Conservation (phyloP, 129 eudicot species). For the Calendula officinalis region DNA sequence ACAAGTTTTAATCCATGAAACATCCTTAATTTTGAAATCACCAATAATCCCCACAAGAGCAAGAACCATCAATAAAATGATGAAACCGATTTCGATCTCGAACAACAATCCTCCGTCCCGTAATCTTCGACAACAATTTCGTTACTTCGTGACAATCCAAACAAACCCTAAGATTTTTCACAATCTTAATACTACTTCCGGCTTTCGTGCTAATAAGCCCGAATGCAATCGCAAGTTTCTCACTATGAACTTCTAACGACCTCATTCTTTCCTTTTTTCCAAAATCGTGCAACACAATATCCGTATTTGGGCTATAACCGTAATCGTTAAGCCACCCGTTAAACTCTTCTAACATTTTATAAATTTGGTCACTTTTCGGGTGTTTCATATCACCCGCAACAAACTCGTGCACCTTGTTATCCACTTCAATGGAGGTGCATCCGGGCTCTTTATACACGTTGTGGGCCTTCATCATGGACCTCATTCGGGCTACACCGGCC, state of each 20-base stretch:
- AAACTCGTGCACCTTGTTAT: slow-evolving; percentile 71
- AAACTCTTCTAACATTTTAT: slow-evolving; percentile 65
- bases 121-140: slow-evolving; percentile 59
- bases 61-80: slow-evolving; percentile 58
- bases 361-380: slow-evolving; percentile 51
- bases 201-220: slow-evolving; percentile 70
- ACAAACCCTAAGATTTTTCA: slow-evolving; percentile 76
- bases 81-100: slow-evolving; percentile 91
- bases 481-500: slow-evolving; percentile 63
- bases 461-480: slow-evolving; percentile 58
- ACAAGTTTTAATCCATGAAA: neutral
- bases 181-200: slow-evolving; percentile 50
- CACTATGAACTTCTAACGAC: slow-evolving; percentile 70
- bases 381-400: slow-evolving; percentile 75
- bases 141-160: slow-evolving; percentile 67
- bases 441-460: slow-evolving; percentile 78
- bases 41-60: slow-evolving; percentile 93
- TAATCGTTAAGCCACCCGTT: slow-evolving; percentile 40
- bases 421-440: slow-evolving; percentile 77
- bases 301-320: slow-evolving; percentile 56
- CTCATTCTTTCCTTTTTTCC: slow-evolving; percentile 48
- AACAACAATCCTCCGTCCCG: slow-evolving; percentile 53
- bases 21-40: slow-evolving; percentile 15
- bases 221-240: slow-evolving; percentile 71
- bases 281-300: slow-evolving; percentile 51